A percentile compares a stretch with the other conserved stretches of the same genome.
Evolutionary conservation across 129 eudicot species (phyloP).

Genomic region (Arctium minus): DNA sequence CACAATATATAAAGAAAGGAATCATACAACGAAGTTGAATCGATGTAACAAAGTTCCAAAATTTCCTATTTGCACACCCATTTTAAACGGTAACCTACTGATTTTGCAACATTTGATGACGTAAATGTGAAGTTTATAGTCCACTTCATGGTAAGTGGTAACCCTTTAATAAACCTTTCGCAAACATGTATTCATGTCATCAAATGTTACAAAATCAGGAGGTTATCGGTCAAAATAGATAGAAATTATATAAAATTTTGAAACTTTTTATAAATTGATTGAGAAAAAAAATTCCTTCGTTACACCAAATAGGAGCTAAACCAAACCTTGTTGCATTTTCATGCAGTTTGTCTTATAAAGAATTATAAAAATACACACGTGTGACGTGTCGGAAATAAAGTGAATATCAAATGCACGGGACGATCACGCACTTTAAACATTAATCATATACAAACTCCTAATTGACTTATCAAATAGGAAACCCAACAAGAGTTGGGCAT

Average conservation of each 20-base stretch:
- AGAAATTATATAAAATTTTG: neutral
- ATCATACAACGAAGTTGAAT: neutral
- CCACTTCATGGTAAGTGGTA: no score
- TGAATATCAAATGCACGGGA: no score
- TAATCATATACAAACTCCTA: neutral
- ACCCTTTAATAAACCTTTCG: neutral
- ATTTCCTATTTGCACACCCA: neutral
- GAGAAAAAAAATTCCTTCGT: neutral
- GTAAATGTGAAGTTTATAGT: no score
- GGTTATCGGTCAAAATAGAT: neutral
- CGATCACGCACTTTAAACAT: no score
- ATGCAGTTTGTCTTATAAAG: neutral
- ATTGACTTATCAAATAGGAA: neutral
- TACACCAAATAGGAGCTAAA: neutral
- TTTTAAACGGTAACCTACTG: neutral
- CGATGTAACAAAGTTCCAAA: neutral
- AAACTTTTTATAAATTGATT: neutral
- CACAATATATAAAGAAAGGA: neutral
- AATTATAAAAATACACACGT: neutral
- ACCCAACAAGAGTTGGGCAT: neutral
- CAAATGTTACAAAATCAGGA: neutral
- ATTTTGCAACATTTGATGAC: neutral
- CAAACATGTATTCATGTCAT: neutral
- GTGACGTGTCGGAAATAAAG: no score
- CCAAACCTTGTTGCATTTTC: neutral